Evolutionary conservation across 1,284 basidiomycete genomes (phyloP), one percentile per base, ranked within the genome.

Genomic region (Melampsora occidentalis): DNA sequence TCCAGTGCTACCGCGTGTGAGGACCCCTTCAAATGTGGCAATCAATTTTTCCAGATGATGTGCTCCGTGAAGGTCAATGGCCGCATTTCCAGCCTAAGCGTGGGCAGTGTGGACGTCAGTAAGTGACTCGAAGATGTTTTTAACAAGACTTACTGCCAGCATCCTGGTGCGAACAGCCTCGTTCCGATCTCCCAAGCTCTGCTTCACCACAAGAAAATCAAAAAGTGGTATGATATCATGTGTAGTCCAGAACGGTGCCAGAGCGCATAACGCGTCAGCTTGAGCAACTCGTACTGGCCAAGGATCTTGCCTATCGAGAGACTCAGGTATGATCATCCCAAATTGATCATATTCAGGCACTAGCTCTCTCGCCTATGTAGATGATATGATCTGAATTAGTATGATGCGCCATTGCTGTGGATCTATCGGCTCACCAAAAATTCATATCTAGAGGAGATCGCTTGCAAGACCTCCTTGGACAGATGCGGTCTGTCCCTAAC

Each of bases 261-360:
- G 83, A 2, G 88, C 85, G 78, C 89, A 87, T 73, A 98, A 89
- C 0, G 92, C 85, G 7, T 86, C 83, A 0, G 92, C 91, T 64
- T 91, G 86, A 4, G 96, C 93, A 1, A 91, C 86, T 46, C 97
- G 88, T 33, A 90, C 87, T 71, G 89, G 87, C 93, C 93, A 99
- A 5, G 95, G 96, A 84, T 99, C 97, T n/a, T 88, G 85, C 48
- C 92, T 89, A 81, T 94, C 90, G n/a, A 97, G 84, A 66, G 91
- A 97, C 80, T 90, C 88, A 33, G 93, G 89, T 78, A 97, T 91
- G 77, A 99, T 87, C 91, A 99, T 97, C 22, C 97, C 96, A 77
- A 82, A 85, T 51, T 82, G 80, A 77, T 85, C 84, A 79, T 84
- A 84, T 78, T 83, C 81, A 28, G 83, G 80, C 16, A 70, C 62